Percentiles rank a stretch among this genome's conserved stretches.
Evolutionary conservation across 139 green algal genomes (phyloP).

Genomic region (Raphidocelis subcapitata): DNA sequence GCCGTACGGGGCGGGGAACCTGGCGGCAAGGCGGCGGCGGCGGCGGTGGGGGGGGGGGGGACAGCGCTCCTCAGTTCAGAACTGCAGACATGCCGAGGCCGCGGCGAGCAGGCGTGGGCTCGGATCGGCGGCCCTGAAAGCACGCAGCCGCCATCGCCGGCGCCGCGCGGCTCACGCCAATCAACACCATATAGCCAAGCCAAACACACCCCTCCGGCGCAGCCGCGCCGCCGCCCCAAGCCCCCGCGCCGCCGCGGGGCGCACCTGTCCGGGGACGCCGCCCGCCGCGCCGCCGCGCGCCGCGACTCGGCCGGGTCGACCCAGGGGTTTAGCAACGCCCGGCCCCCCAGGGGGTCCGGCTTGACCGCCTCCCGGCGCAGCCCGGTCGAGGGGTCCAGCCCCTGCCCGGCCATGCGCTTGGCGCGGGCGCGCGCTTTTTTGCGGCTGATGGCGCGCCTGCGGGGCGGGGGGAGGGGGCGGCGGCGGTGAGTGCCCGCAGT

Average conservation of each 20-base stretch:
- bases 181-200: too few species aligned
- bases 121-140: background rate
- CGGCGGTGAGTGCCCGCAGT: background rate
- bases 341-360: slow-evolving; percentile 18
- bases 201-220: too few species aligned
- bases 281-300: background rate
- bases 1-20: too few species aligned
- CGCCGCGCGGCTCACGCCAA: too few species aligned
- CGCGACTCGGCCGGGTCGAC: background rate
- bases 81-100: background rate
- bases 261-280: slow-evolving; percentile 13
- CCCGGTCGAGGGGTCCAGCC: slow-evolving; percentile 40
- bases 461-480: too few species aligned
- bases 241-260: background rate
- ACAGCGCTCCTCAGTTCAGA: too few species aligned
- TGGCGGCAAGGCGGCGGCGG: too few species aligned
- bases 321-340: slow-evolving; percentile 19
- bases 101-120: background rate
- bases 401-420: slow-evolving; percentile 68
- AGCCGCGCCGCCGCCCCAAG: background rate
- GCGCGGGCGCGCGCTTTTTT: slow-evolving; percentile 64
- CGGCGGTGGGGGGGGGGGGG: too few species aligned
- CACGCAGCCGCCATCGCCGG: background rate
- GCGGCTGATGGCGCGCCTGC: slow-evolving; percentile 46
- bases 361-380: slow-evolving; percentile 9